phyloP scores from a whole-genome alignment of 2,329 filamentous ascomycete species.

The Botrytis fragariae region DNA sequence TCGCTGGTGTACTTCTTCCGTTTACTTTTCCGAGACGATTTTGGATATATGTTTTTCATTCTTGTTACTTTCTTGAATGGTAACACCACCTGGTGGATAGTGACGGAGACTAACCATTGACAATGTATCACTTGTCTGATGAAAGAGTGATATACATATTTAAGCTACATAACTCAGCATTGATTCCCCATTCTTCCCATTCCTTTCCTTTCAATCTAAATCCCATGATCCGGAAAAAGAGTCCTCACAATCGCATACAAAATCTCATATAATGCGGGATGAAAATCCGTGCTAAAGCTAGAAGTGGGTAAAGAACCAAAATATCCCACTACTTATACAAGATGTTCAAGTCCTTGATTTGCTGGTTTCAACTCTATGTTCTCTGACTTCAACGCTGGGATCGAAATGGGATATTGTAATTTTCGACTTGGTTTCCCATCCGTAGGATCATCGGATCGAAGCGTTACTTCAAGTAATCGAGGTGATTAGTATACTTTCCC shows the following conservation, averaged over 20 bases:
- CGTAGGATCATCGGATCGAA: constrained; percentile 23
- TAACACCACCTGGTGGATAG: not conserved
- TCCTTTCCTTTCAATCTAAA: constrained; percentile 29
- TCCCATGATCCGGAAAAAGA: constrained; percentile 34
- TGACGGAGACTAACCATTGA: not conserved
- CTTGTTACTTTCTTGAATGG: not conserved
- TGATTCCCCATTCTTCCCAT: constrained; percentile 38
- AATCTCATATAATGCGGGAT: constrained; percentile 49
- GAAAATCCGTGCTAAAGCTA: constrained; percentile 49
- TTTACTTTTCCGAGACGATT: constrained; percentile 43
- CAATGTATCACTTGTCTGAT: not conserved
- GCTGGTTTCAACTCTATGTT: accelerated
- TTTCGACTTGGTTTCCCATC: not conserved
- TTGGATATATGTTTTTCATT: constrained; percentile 48
- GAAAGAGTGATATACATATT: constrained; percentile 43
- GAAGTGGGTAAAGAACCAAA: no score
- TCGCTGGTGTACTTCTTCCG: no score
- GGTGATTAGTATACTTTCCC: constrained; percentile 21
- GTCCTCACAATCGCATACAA: constrained; percentile 49
- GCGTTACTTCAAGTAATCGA: constrained; percentile 3
- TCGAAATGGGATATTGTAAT: constrained; percentile 13
- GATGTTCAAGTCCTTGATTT: not conserved
- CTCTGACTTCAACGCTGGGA: not conserved
- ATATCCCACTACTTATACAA: not conserved
- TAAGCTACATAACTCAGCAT: constrained; percentile 56